Conservation (phyloP, 495 filamentous ascomycete species). For the Sporormia fimetaria region DNA sequence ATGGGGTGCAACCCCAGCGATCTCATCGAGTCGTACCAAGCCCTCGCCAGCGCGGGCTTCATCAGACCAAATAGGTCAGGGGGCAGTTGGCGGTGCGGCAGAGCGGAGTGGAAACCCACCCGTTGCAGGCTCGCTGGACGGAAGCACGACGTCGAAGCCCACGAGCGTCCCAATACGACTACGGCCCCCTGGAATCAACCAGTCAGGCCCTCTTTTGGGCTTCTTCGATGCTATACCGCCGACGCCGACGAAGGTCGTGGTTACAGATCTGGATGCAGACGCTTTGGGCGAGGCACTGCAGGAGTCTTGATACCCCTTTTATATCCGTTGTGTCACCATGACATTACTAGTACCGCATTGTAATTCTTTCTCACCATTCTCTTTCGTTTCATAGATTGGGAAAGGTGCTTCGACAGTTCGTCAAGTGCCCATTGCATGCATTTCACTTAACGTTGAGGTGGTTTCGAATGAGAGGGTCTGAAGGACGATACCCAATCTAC, state of each 20-base stretch:
- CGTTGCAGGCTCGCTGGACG: too few species aligned
- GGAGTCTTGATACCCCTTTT: too few species aligned
- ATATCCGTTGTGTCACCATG: too few species aligned
- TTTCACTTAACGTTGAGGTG: too few species aligned
- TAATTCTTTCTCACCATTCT: too few species aligned
- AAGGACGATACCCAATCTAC: too few species aligned
- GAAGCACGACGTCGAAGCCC: background rate
- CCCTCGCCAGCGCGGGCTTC: background rate
- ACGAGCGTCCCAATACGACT: constrained; percentile 8
- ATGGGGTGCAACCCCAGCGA: constrained; percentile 28
- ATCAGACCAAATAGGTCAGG: background rate
- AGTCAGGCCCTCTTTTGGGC: constrained; percentile 29
- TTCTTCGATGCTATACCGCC: constrained; percentile 26
- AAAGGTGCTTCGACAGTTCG: too few species aligned
- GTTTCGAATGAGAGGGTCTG: too few species aligned
- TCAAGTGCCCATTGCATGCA: too few species aligned
- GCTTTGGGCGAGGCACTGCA: constrained; percentile 27
- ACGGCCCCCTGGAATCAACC: constrained; percentile 30
- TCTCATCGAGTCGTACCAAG: background rate
- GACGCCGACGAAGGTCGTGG: constrained; percentile 19
- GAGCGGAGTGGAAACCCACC: background rate
- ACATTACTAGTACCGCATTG: too few species aligned
- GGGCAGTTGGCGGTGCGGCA: background rate
- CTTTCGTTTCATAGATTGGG: too few species aligned
- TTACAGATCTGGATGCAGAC: constrained; percentile 27